A percentile compares a stretch with the other conserved stretches of the same genome.
Evolutionary conservation across 2,329 filamentous ascomycete species (phyloP).

Genomic region (Pseudocercospora cruenta): DNA sequence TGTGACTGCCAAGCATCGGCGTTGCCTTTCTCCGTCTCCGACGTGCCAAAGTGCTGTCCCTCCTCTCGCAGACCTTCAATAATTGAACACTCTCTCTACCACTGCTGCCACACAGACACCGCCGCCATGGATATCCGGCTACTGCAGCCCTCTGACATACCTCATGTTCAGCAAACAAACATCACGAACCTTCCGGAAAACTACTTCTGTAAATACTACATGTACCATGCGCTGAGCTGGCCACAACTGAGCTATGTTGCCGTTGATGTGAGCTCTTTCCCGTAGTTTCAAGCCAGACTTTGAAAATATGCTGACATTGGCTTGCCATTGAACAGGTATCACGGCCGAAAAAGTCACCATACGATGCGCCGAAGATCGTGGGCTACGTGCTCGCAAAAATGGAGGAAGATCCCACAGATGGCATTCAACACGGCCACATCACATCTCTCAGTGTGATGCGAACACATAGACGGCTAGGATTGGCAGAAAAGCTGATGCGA

Average conservation of each 20-base stretch:
- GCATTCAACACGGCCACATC: slow-evolving; percentile 92
- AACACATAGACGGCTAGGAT: slow-evolving; percentile 85
- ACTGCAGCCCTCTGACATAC: slow-evolving; percentile 80
- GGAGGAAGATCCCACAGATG: slow-evolving; percentile 95
- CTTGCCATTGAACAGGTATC: slow-evolving; percentile 57
- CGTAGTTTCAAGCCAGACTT: too few species aligned
- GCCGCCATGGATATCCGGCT: slow-evolving; percentile 84
- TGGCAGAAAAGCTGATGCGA: slow-evolving; percentile 96
- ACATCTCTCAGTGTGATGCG: slow-evolving; percentile 95
- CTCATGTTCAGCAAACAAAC: slow-evolving; percentile 95
- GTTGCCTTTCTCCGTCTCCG: too few species aligned
- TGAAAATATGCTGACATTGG: too few species aligned
- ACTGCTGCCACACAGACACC: background rate
- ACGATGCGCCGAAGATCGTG: slow-evolving; percentile 95
- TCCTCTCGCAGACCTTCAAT: too few species aligned
- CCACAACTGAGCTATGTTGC: slow-evolving; percentile 96
- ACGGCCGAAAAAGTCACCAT: slow-evolving; percentile 73
- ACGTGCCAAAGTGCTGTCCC: too few species aligned
- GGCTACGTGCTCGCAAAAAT: slow-evolving; percentile 99
- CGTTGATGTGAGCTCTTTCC: too few species aligned
- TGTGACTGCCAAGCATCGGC: too few species aligned
- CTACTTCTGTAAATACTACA: slow-evolving; percentile 99
- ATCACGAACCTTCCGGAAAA: slow-evolving; percentile 99
- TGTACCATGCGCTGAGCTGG: slow-evolving; percentile 98
- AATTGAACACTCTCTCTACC: too few species aligned